Percentiles rank a stretch among this genome's conserved stretches.
phyloP scores from a whole-genome alignment of 176 grass and related monocot species.

The Eragrostis curvula region DNA sequence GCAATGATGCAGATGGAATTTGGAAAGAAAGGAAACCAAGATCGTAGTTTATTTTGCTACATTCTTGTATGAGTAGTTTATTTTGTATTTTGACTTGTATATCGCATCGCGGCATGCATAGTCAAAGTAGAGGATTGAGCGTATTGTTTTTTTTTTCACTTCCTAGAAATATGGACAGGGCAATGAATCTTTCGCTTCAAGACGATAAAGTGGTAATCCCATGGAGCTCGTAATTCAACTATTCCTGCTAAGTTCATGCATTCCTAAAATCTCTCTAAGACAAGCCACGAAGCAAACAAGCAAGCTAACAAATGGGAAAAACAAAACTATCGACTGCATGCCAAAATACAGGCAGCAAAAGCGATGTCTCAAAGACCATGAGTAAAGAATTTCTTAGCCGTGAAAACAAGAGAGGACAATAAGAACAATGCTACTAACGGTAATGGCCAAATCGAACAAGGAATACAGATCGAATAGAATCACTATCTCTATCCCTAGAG shows the following conservation, averaged over 20 bases:
- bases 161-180: not conserved
- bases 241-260: too few species aligned
- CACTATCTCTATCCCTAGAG: slow-evolving; percentile 51
- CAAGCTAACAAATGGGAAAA: too few species aligned
- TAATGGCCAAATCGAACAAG: slow-evolving; percentile 17
- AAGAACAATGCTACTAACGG: not conserved
- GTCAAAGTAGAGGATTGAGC: not conserved
- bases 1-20: not conserved
- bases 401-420: not conserved
- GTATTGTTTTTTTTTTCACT: not conserved
- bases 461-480: slow-evolving; percentile 46
- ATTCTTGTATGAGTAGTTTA: not conserved
- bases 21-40: not conserved
- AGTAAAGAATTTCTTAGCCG: not conserved
- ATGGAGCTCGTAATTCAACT: too few species aligned
- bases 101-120: not conserved
- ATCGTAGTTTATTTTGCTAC: not conserved
- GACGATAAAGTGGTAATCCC: too few species aligned
- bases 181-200: not conserved
- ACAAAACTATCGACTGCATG: too few species aligned
- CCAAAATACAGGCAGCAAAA: not conserved
- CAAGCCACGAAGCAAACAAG: too few species aligned
- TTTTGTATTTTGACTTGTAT: not conserved
- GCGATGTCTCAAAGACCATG: not conserved
- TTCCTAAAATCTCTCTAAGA: too few species aligned